Evolutionary conservation across 2,329 filamentous ascomycete species (phyloP), one percentile per base, ranked within the genome.

Genomic region (Penicillium sp.): DNA sequence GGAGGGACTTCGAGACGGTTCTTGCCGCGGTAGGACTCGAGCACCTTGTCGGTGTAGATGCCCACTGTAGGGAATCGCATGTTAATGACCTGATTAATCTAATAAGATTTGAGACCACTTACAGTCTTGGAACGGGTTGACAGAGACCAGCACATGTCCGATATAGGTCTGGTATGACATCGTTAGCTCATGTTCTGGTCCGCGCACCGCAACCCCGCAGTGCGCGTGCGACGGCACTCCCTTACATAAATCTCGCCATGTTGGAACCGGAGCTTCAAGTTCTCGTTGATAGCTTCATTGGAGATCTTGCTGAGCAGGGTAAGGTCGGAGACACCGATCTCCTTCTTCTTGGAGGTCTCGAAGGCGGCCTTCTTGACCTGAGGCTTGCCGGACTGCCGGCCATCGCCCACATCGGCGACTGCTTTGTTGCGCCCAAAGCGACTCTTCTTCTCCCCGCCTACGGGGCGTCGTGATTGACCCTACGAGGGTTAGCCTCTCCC

Each of bases 241-340:
- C 77, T 66, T 71, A 84, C 80, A 76, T 98, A 98, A 69, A 98
- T 98, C 74, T 98, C 91, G 69, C 80, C 85, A 77, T 91, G 90
- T 68, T 97, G 89, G 71, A 98, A 98, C 52, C 93, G 84, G 76
- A 97, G 94, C 78, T 96, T 95, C 69, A 98, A 70, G 70, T 98
- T 98, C 47, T 97, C 93, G 74, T 98, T 98, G 77, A 98, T 98
- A 51, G 91, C 90, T 71, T 98, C 93, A 71, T 98, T 97, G 57
- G 90, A 95, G 56, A 98, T 94, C 72, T 97, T 97, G 77, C 90
- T 96, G 66, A 98, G 86, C 62, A 98, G 77, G 3, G 93, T 98
- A 68, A 98, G 79, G 77, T 98, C 93, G 45, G 93, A 96, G 44
- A 98, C 93, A 57, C 93, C 93, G 60, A 98, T 93, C 72, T 98